Percentiles rank a stretch among this genome's conserved stretches.
phyloP scores from a whole-genome alignment of 306 rosid genomes.

The Neltuma alba region DNA sequence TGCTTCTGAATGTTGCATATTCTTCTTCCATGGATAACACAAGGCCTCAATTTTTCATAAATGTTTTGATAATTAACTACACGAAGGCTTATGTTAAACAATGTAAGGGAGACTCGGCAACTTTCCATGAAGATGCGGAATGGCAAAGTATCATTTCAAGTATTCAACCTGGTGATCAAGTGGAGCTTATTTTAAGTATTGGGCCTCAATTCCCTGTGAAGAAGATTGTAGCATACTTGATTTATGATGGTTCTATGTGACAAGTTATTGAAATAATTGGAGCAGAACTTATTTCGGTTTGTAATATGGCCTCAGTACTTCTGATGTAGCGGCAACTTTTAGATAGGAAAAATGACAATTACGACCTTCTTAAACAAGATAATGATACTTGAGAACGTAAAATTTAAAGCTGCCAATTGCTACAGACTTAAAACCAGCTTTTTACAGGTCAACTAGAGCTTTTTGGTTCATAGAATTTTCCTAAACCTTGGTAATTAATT shows the following conservation, averaged over 20 bases:
- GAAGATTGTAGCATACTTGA: background rate
- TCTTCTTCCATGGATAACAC: background rate
- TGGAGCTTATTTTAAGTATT: background rate
- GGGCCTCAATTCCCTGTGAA: background rate
- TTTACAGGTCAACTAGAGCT: background rate
- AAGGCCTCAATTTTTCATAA: background rate
- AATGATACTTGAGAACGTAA: too few relatives aligned
- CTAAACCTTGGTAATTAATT: background rate
- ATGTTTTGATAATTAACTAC: background rate
- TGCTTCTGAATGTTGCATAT: background rate
- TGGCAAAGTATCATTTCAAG: background rate
- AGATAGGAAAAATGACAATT: too few relatives aligned
- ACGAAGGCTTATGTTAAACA: background rate
- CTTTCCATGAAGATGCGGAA: background rate
- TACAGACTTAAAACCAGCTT: background rate
- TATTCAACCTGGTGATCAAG: background rate
- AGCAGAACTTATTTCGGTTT: background rate
- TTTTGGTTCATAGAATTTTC: background rate
- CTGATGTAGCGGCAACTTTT: background rate
- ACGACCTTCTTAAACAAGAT: too few relatives aligned
- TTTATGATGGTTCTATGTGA: background rate
- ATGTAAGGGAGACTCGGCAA: background rate
- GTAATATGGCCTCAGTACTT: background rate
- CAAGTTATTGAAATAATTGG: background rate
- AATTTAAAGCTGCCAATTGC: too few relatives aligned